Evolutionary conservation across 2,329 filamentous ascomycete species (phyloP).

Genomic region (Apiospora saccharicola): DNA sequence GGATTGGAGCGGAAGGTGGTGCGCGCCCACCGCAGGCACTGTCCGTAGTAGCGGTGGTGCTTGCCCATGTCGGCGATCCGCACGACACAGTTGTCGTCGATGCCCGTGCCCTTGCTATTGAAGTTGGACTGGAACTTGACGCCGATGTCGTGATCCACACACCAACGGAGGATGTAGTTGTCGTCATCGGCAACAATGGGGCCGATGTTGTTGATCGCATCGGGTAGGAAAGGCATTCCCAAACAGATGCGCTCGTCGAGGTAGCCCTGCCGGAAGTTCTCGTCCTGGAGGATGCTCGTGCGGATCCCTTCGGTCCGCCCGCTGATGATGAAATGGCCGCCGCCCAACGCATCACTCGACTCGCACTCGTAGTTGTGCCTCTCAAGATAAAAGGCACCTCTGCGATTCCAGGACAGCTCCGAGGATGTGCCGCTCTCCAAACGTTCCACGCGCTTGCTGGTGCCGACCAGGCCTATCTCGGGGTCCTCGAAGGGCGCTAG

Average conservation of each 20-base stretch:
- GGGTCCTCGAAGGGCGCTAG: slow-evolving; percentile 54
- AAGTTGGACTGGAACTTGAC: slow-evolving; percentile 60
- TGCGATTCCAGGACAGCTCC: slow-evolving; percentile 56
- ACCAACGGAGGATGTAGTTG: slow-evolving; percentile 66
- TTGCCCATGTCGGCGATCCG: slow-evolving; percentile 52
- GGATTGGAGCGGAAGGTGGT: slow-evolving; percentile 66
- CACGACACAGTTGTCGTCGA: background rate
- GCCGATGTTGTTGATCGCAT: slow-evolving; percentile 35
- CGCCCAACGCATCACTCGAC: slow-evolving; percentile 63
- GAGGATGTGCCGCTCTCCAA: background rate
- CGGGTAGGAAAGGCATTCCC: slow-evolving; percentile 40
- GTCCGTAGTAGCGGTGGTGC: slow-evolving; percentile 56
- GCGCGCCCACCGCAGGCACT: slow-evolving; percentile 64
- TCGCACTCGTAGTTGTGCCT: slow-evolving; percentile 69
- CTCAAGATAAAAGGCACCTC: slow-evolving; percentile 66
- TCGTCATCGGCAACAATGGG: slow-evolving; percentile 66
- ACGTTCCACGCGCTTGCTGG: slow-evolving; percentile 57
- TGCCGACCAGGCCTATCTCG: slow-evolving; percentile 61
- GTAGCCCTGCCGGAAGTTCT: slow-evolving; percentile 52
- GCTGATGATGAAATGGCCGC: slow-evolving; percentile 65
- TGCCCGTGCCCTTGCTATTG: background rate
- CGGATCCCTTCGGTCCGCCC: slow-evolving; percentile 62
- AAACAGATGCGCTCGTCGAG: slow-evolving; percentile 58
- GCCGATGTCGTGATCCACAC: slow-evolving; percentile 57
- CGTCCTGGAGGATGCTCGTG: slow-evolving; percentile 55